A percentile compares a stretch with the other conserved stretches of the same genome.
Evolutionary conservation across 106 monocot species (phyloP).

Genomic region (Dactylorhiza incarnata): DNA sequence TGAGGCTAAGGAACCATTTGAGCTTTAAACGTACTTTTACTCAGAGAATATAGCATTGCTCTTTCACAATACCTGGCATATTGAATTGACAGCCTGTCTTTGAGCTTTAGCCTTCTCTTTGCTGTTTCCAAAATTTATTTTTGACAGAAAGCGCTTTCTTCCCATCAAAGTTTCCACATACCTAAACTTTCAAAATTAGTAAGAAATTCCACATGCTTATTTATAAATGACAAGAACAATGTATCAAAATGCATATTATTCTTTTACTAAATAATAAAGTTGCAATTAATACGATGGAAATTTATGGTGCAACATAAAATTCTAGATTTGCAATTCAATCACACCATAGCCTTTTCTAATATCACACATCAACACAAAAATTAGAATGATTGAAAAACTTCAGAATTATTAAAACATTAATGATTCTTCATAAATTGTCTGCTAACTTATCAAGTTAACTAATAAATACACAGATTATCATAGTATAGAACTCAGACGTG

Average conservation of each 20-base stretch:
- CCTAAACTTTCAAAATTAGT: slow-evolving; percentile 19
- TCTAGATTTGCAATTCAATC: not conserved
- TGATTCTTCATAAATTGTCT: not conserved
- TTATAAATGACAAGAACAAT: not conserved
- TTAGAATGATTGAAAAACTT: not conserved
- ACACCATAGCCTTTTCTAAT: not conserved
- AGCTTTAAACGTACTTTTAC: not conserved
- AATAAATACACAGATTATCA: not conserved
- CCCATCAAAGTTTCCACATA: slow-evolving; percentile 89
- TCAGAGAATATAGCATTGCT: not conserved
- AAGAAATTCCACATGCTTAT: not conserved
- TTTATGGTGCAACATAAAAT: not conserved
- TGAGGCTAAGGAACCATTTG: no score
- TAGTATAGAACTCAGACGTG: not conserved
- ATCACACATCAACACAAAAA: not conserved
- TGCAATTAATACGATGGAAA: not conserved
- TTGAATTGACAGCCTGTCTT: slow-evolving; percentile 98
- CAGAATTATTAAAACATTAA: not conserved
- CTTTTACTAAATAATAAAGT: not conserved
- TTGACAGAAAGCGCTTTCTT: slow-evolving; percentile 78
- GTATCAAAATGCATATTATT: not conserved
- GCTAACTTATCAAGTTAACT: not conserved
- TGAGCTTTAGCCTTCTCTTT: slow-evolving; percentile 94
- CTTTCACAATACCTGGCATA: slow-evolving; percentile 67
- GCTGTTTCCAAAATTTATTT: slow-evolving; percentile 69